Evolutionary conservation across 2,329 filamentous ascomycete genomes (phyloP), one percentile per base, ranked within the genome.

Genomic region (Aspergillus aculeatus): DNA sequence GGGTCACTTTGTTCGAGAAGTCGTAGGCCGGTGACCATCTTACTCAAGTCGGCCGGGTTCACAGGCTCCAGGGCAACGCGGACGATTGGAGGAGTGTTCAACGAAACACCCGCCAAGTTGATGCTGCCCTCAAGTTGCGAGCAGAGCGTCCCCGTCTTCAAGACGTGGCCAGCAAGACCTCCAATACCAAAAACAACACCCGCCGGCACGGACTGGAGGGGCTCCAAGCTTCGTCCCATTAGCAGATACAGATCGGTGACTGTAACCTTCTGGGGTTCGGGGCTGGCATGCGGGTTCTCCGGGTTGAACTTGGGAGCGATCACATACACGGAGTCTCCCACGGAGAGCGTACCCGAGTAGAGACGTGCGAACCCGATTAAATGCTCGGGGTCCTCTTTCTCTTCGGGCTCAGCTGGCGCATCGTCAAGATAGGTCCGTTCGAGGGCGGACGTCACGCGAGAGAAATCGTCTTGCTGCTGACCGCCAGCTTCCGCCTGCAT

Each of bases 161-260:
- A 83, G n/a, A 99, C 89, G 62, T 94, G 89, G 16, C 93, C 94
- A 70, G 95, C 93, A 1, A 99, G 84, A 2, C 95, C 95, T 32
- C 89, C 92, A 57, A 99, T 95, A 24, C 95, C 95, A 71, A 99
- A 98, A 4, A 99, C 90, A 7, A 96, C 93, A 48, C 95, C 95
- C 0, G 95, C 94, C 5, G 94, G 94, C 0, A 98, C 94, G 0
- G 89, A 89, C 16, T 86, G 84, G 0, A 99, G 84, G 1, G 89
- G 84, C 71, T 98, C 94, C 4, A 99, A 81, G 60, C 89, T 89
- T 60, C 94, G 85, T 31, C 95, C 95, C 95, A 99, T 99, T 56
- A 99, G 86, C 73, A 99, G 88, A 75, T 99, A 99, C 2, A 99
- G 81, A 2, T 91, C 91, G 16, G 88, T 93, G 54, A 99, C 87